phyloP scores from a whole-genome alignment of 2,329 filamentous ascomycete genomes.

The Sclerotinia spermophila region DNA sequence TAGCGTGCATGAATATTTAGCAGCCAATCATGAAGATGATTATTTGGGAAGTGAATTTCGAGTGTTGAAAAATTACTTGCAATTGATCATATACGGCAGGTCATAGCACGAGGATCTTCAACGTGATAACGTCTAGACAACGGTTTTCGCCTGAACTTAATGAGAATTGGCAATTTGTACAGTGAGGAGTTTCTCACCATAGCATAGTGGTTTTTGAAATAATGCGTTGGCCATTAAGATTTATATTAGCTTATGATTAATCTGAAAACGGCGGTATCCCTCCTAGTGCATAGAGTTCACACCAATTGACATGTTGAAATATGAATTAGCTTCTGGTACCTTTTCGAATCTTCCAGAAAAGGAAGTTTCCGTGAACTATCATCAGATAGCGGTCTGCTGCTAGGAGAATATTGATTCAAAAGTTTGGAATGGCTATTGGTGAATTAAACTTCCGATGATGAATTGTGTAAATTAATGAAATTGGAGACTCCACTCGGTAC shows the following conservation, averaged over 20 bases:
- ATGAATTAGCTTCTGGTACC: not conserved
- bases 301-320: not conserved
- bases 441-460: not conserved
- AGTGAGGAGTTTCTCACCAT: not conserved
- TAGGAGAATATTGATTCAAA: not conserved
- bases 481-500: constrained; percentile 7
- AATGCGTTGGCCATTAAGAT: constrained; percentile 8
- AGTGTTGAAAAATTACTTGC: not conserved
- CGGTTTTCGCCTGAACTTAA: not conserved
- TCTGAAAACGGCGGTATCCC: constrained; percentile 4
- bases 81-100: constrained; percentile 7
- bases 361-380: not conserved
- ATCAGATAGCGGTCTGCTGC: constrained; percentile 9
- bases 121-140: not conserved
- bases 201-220: not conserved
- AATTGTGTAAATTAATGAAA: not conserved
- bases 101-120: constrained; percentile 4
- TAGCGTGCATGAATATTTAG: not conserved
- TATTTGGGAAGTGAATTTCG: not conserved
- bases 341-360: constrained; percentile 15
- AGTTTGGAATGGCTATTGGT: not conserved
- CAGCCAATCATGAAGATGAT: not conserved
- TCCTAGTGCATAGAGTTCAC: not conserved
- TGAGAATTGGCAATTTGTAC: constrained; percentile 6
- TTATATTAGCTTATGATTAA: not conserved